These are phyloP conservation scores for Neoboletus subvelutipes DNA, from an alignment of 768 basidiomycete genomes.

Conservation along the genomic window DNA sequence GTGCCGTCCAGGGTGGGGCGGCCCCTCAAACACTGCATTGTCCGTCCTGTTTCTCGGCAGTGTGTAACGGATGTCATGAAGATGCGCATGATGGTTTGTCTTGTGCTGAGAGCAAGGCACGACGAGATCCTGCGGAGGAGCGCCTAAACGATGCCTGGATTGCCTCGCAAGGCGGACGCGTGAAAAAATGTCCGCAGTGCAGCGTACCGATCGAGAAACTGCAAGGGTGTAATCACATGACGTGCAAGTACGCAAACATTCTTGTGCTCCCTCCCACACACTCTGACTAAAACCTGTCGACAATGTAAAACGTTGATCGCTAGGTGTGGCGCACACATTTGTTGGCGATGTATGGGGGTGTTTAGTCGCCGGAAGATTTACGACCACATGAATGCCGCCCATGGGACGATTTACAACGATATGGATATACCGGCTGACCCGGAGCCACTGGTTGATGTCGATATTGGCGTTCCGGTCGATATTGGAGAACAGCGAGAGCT, in stretches of 20 bases:
- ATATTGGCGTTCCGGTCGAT: constrained; percentile 15
- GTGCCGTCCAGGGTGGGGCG: no score
- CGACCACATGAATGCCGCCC: constrained; percentile 36
- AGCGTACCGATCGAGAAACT: constrained; percentile 67
- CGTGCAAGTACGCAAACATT: constrained; percentile 42
- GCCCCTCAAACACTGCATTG: no score
- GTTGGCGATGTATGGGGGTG: constrained; percentile 43
- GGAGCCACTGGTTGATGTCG: not conserved
- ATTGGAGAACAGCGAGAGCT: constrained; percentile 25
- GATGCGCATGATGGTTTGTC: no score
- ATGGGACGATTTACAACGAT: constrained; percentile 31
- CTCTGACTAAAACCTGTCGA: not conserved
- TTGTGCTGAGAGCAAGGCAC: no score
- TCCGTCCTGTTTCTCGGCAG: no score
- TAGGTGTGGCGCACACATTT: no score
- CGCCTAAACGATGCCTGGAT: no score
- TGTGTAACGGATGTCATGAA: no score
- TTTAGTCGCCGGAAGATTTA: constrained; percentile 38
- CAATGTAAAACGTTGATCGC: no score
- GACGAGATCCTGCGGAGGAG: no score
- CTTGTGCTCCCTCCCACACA: not conserved
- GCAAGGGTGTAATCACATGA: constrained; percentile 81
- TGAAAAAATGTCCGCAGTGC: no score
- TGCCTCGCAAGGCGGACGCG: no score
- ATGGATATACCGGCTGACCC: constrained; percentile 4